Evolutionary conservation across 805 yeast species (phyloP).

Genomic region (Wickerhamiella kurtzmanii): DNA sequence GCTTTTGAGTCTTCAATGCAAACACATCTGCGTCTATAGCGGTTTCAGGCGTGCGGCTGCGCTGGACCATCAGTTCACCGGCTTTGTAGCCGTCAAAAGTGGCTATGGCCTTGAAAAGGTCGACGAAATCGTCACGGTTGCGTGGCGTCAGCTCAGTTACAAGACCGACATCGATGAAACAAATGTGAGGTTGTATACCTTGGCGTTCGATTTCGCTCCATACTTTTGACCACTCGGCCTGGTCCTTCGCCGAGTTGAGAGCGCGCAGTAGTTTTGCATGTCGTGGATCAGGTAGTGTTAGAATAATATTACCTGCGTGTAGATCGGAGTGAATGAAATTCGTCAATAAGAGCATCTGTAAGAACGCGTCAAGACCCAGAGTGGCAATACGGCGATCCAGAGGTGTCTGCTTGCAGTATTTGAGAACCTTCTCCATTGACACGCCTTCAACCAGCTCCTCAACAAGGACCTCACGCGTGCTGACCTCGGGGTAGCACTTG

Average conservation of each 20-base stretch:
- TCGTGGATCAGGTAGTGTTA: slow-evolving; percentile 21
- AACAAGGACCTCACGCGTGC: slow-evolving; percentile 61
- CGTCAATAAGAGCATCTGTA: slow-evolving; percentile 84
- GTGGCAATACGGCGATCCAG: slow-evolving; percentile 48
- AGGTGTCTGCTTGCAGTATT: slow-evolving; percentile 21
- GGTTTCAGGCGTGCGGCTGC: slow-evolving; percentile 89
- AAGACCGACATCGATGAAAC: slow-evolving; percentile 86
- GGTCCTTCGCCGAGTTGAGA: slow-evolving; percentile 18
- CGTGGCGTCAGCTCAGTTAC: slow-evolving; percentile 73
- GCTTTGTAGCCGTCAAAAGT: slow-evolving; percentile 89
- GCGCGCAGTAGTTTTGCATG: slow-evolving; percentile 15
- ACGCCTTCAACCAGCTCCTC: slow-evolving; percentile 79
- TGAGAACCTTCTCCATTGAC: slow-evolving; percentile 60
- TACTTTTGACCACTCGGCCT: slow-evolving; percentile 34
- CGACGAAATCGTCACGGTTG: slow-evolving; percentile 77
- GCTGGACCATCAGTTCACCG: slow-evolving; percentile 89
- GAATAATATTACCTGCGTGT: slow-evolving; percentile 91
- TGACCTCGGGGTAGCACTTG: slow-evolving; percentile 47
- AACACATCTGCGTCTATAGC: slow-evolving; percentile 75
- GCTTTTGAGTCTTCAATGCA: slow-evolving; percentile 71
- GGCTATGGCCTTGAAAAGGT: slow-evolving; percentile 74
- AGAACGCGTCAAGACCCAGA: slow-evolving; percentile 77
- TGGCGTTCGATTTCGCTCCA: slow-evolving; percentile 36
- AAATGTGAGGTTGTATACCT: slow-evolving; percentile 71
- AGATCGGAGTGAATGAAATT: slow-evolving; percentile 93